Evolutionary conservation across 805 yeast genomes (phyloP).

Genomic region (Kazachstania africana): DNA sequence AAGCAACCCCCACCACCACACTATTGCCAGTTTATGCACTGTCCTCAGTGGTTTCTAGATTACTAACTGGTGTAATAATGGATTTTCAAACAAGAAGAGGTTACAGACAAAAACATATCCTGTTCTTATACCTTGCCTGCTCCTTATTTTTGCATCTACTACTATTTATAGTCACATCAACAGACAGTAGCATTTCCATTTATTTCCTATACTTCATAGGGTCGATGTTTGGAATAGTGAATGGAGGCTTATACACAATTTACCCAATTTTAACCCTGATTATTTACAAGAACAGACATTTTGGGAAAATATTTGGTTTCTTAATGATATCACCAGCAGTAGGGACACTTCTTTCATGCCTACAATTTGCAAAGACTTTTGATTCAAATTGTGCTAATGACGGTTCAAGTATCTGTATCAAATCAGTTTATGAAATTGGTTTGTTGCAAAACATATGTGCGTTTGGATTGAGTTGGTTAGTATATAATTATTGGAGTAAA

Average conservation of each 20-base stretch:
- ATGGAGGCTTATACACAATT: constrained; percentile 78
- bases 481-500: too few relatives aligned
- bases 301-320: constrained; percentile 90
- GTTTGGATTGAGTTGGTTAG: too few relatives aligned
- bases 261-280: constrained; percentile 76
- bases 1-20: constrained; percentile 23
- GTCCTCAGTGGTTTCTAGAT: constrained; percentile 60
- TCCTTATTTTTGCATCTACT: constrained; percentile 24
- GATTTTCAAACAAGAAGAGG: constrained; percentile 32
- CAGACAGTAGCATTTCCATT: not conserved
- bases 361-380: constrained; percentile 53
- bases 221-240: constrained; percentile 50
- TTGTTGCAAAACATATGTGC: too few relatives aligned
- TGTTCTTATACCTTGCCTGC: too few relatives aligned
- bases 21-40: constrained; percentile 47
- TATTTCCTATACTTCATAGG: constrained; percentile 23
- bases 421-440: constrained; percentile 10
- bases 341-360: constrained; percentile 59
- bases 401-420: constrained; percentile 9
- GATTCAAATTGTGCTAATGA: constrained; percentile 30
- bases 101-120: constrained; percentile 28
- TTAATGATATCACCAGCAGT: constrained; percentile 83
- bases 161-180: constrained; percentile 22
- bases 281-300: constrained; percentile 77
- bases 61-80: constrained; percentile 53